Percentiles rank a stretch among this genome's conserved stretches.
These are phyloP conservation scores for Epichloe sp. DNA, from an alignment of 2,329 filamentous ascomycete genomes.

Conservation along the genomic window DNA sequence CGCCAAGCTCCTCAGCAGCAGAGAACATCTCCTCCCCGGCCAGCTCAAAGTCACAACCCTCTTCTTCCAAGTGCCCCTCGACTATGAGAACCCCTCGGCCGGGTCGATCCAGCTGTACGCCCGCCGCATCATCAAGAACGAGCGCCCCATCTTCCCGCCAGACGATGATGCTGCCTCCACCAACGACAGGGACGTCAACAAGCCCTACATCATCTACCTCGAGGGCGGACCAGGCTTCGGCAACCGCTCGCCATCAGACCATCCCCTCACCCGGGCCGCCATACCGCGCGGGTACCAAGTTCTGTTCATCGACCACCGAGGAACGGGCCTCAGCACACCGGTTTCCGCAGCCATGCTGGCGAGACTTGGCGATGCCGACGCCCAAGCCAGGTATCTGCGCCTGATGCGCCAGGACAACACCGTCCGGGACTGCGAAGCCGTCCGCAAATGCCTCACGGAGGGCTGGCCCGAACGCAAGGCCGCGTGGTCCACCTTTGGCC, in stretches of 20 bases:
- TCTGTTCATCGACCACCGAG: conserved; percentile 80
- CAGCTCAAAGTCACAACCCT: conserved; percentile 66
- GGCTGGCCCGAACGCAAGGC: conserved; percentile 56
- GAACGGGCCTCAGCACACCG: conserved; percentile 73
- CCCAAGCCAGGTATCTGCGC: conserved; percentile 70
- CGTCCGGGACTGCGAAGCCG: conserved; percentile 77
- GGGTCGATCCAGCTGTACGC: conserved; percentile 64
- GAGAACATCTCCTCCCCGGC: conserved; percentile 37
- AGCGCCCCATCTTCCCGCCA: conserved; percentile 42
- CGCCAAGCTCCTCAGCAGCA: conserved; percentile 28
- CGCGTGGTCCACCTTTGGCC: conserved; percentile 78
- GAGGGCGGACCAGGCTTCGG: conserved; percentile 79
- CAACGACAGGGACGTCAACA: conserved; percentile 21
- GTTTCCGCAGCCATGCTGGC: conserved; percentile 62
- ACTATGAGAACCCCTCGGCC: conserved; percentile 51
- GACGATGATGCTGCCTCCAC: conserved; percentile 13
- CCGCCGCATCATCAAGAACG: conserved; percentile 55
- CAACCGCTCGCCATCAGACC: conserved; percentile 61
- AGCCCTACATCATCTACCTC: conserved; percentile 57
- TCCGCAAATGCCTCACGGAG: conserved; percentile 60
- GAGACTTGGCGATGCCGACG: conserved; percentile 24
- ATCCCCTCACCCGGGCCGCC: conserved; percentile 54
- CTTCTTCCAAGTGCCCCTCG: conserved; percentile 75
- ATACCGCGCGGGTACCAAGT: conserved; percentile 74
- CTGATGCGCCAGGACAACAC: conserved; percentile 83